These are phyloP conservation scores for Cryomyces minteri DNA, from an alignment of 495 filamentous ascomycete species.

Conservation along the genomic window DNA sequence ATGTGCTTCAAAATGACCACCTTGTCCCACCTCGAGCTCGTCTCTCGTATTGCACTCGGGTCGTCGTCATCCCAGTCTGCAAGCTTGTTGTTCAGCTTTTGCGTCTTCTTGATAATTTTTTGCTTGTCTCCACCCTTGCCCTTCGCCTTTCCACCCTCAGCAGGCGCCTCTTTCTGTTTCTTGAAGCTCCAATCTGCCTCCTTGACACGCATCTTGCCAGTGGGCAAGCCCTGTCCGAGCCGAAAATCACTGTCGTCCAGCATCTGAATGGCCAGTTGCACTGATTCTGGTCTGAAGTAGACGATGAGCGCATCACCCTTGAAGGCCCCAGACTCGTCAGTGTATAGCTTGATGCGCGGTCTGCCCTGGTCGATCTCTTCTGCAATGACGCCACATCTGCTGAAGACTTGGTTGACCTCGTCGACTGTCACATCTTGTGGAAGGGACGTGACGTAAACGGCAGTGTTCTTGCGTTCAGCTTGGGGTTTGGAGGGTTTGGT, in stretches of 20 bases:
- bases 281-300: constrained; percentile 83
- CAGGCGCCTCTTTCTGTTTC: constrained; percentile 20
- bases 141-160: constrained; percentile 41
- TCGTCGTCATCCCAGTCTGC: constrained; percentile 92
- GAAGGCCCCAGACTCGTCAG: constrained; percentile 59
- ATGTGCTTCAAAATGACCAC: constrained; percentile 81
- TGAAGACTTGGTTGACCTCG: constrained; percentile 71
- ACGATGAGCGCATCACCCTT: constrained; percentile 90
- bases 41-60: constrained; percentile 34
- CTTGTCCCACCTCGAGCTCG: constrained; percentile 49
- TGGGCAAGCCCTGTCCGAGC: constrained; percentile 31
- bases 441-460: constrained; percentile 75
- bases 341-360: constrained; percentile 87
- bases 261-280: constrained; percentile 76
- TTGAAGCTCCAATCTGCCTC: constrained; percentile 83
- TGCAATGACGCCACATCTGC: constrained; percentile 78
- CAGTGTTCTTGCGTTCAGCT: constrained; percentile 54
- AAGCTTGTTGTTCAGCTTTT: constrained; percentile 75
- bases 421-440: constrained; percentile 58
- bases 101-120: constrained; percentile 76
- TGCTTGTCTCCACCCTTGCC: constrained; percentile 27
- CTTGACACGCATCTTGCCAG: constrained; percentile 60
- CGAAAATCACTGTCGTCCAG: constrained; percentile 82
- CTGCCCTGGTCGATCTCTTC: constrained; percentile 75
- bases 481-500: constrained; percentile 24